Evolutionary conservation across 129 eudicot species (phyloP).

Genomic region (Pulicaria dysenterica): DNA sequence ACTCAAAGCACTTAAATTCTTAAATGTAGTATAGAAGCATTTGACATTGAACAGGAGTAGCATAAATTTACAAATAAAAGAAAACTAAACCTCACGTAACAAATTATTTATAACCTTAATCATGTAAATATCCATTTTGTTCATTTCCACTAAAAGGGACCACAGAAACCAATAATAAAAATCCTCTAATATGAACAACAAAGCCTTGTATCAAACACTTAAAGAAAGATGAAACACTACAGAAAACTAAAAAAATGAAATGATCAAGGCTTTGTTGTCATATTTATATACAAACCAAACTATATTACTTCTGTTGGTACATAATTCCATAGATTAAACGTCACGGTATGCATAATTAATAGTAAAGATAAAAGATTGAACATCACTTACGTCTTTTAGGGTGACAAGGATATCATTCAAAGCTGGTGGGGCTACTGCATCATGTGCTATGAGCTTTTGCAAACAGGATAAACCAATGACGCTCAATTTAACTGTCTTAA

Average conservation of each 20-base stretch:
- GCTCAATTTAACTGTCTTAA: constrained; percentile 79
- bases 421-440: constrained; percentile 89
- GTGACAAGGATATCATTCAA: constrained; percentile 82
- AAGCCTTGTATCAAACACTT: not conserved
- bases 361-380: constrained; percentile 10
- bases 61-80: not conserved
- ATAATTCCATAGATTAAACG: constrained; percentile 8
- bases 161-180: not conserved
- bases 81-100: not conserved
- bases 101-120: constrained; percentile 1
- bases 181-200: not conserved
- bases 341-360: not conserved
- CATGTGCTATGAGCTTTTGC: constrained; percentile 95
- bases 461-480: constrained; percentile 94
- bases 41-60: not conserved
- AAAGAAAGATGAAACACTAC: not conserved
- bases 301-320: not conserved
- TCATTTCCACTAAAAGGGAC: constrained; percentile 12
- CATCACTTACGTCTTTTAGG: constrained; percentile 72
- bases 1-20: not conserved
- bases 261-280: not conserved
- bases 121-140: constrained; percentile 20
- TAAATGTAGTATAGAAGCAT: not conserved
- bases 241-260: not conserved
- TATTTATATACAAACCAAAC: not conserved